Evolutionary conservation across 1,284 basidiomycete species (phyloP), one percentile per base, ranked within the genome.

Genomic region (Puccinia sorghi): DNA sequence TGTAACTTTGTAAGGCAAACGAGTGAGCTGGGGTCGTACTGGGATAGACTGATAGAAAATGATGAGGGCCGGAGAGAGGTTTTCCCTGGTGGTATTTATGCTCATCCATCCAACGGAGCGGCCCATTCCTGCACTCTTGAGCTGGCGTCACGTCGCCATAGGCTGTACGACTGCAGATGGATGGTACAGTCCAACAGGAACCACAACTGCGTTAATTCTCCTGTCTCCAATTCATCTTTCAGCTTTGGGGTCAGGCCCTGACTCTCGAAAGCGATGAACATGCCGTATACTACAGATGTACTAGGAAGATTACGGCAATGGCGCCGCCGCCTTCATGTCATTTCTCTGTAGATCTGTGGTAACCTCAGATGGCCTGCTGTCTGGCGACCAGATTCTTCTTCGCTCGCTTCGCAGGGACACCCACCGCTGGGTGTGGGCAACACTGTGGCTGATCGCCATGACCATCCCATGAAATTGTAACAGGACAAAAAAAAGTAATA

Each of bases 221-320:
- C 17, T 61, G 22, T 25, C 54, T 57, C 37, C 27, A 27, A 22
- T 61, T 39, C 27, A 61, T 17, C 57, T 25, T 57, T 3, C 0
- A 59, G 39, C 61, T 43, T 64, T 64, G 13, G 61, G 61, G 61
- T 46, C 39, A 43, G 61, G 22, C 61, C 61, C 61, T 64, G 37
- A 39, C n/a, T 43, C 61, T 64, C 61, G 43, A 64, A 22, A 46
- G 41, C 61, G 61, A 46, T 61, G 59, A 46, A 32, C 32, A 32
- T 32, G 32, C 32, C 32, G 32, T 32, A 4, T 32, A 32, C 32
- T 2, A 32, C 32, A 32, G 32, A 32, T 32, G 32, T 32, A 32
- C 32, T n/a, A 63, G 7, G 11, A n/a, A 46, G 20, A 25, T 64
- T 11, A 4, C 61, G 46, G 61, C n/a, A 25, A 46, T 63, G 41